These are phyloP conservation scores for Vicia faba DNA, from an alignment of 306 rosid species.

Conservation along the genomic window DNA sequence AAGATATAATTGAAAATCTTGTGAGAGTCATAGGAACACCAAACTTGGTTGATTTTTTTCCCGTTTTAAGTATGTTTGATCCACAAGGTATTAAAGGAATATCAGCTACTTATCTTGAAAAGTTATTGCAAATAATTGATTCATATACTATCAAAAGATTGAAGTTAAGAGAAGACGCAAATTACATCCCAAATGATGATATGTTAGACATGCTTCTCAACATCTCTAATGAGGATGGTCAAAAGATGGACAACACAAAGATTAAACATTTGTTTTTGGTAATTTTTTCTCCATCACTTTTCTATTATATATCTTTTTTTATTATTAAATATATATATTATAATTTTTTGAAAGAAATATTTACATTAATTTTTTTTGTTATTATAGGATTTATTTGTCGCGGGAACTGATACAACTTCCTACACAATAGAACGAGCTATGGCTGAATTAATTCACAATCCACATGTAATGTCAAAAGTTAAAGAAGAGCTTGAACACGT, in stretches of 20 bases:
- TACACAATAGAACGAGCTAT: constrained; percentile 3
- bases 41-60: constrained; percentile 42
- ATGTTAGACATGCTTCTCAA: background rate
- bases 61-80: constrained; percentile 31
- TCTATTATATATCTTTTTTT: background rate
- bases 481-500: background rate
- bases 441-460: background rate
- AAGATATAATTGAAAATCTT: constrained; percentile 27
- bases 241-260: background rate
- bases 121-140: background rate
- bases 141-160: background rate
- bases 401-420: background rate
- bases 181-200: background rate
- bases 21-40: constrained; percentile 41
- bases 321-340: background rate
- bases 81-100: constrained; percentile 42
- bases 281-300: background rate
- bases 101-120: constrained; percentile 3
- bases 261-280: constrained; percentile 4
- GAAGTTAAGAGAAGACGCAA: background rate
- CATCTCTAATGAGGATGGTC: background rate
- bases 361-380: background rate
- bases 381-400: constrained; percentile 6
- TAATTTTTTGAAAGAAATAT: background rate
- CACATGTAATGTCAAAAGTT: background rate